Base-by-base conservation (phyloP, 2,329 filamentous ascomycete species). In the Ceratocystis alfenasii region DNA sequence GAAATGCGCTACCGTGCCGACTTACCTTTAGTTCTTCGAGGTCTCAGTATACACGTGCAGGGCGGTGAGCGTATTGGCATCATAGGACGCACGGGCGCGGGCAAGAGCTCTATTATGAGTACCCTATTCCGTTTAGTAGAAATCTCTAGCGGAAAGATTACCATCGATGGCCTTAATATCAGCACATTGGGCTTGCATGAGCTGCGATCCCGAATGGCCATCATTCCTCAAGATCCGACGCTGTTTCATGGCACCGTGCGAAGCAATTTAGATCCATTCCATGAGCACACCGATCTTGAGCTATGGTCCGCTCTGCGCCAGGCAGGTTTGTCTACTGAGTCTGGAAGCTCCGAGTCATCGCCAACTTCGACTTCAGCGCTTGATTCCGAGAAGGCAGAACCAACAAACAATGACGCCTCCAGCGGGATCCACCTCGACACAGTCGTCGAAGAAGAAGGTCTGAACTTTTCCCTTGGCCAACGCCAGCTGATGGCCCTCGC, bases 381-480 rank as follows among this genome's bases (percentile, higher is more conserved):
- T 61, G 60, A 69, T 28, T 66, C 66, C 8, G 64, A 64, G 25
- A 64, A 59, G 36, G 22, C 69, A 33, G 68, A 70, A 62, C 28
- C 55, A 15, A 65, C 68, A 60, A 66, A 70, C 65, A 66, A 70
- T 67, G 72, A 63, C 17, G 6, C 46, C 22, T 61, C 59, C 6
- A 65, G 45, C 3, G 57, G 66, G 8, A 88, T 96, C 68, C 86
- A 90, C 69, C 86, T 99, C 25, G 93, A 97, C 75, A 87, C 83
- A 17, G 72, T 84, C 1, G 93, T 97, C 1, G 91, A 96, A 71
- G 94, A 97, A 73, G 93, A 96, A 76, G 94, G 94, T 0, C 81
- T 96, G 68, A 97, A 97, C 76, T 96, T 96, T 79, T 95, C 90
- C 0, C 86, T 97, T 8, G 93, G 93, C 5, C 93, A 97, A 77